These are phyloP conservation scores for Salisapilia sapeloensis DNA, from an alignment of 352 stramenopile genomes.

Conservation along the genomic window DNA sequence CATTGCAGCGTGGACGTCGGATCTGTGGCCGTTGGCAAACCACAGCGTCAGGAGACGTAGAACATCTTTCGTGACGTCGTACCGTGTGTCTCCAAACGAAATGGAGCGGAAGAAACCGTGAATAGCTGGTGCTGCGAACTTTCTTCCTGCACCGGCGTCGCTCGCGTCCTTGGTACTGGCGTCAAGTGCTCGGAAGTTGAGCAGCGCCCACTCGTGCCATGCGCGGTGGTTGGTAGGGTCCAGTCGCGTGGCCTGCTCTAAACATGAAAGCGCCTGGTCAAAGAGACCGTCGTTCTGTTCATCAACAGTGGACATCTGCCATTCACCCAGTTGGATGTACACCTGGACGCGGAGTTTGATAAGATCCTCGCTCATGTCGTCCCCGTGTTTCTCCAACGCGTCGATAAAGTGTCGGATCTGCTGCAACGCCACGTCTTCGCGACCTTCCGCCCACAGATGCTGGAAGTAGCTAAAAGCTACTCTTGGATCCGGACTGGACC, in stretches of 20 bases:
- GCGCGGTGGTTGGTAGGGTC: conserved; percentile 90
- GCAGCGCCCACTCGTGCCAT: conserved; percentile 97
- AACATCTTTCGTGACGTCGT: conserved; percentile 93
- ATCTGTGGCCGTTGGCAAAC: conserved; percentile 92
- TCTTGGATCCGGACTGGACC: conserved; percentile 46
- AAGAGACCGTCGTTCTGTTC: conserved; percentile 62
- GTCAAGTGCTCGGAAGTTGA: conserved; percentile 90
- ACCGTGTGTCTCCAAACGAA: conserved; percentile 88
- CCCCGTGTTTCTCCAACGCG: conserved; percentile 44
- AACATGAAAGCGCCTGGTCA: conserved; percentile 56
- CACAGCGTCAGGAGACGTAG: conserved; percentile 97
- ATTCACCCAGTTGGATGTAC: conserved; percentile 75
- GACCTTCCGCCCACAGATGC: conserved; percentile 69
- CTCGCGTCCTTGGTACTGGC: conserved; percentile 27
- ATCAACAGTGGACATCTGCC: conserved; percentile 64
- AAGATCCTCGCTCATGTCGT: conserved; percentile 51
- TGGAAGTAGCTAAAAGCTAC: conserved; percentile 71
- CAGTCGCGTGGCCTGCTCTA: conserved; percentile 66
- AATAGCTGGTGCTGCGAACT: conserved; percentile 87
- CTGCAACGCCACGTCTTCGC: conserved; percentile 64
- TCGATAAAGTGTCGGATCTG: conserved; percentile 78
- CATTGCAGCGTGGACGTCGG: conserved; percentile 78
- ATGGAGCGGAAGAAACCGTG: conserved; percentile 97
- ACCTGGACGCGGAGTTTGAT: conserved; percentile 64
- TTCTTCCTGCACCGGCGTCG: conserved; percentile 21